Base-by-base conservation (phyloP, 768 basidiomycete genomes). In the Amanita exitialis region DNA sequence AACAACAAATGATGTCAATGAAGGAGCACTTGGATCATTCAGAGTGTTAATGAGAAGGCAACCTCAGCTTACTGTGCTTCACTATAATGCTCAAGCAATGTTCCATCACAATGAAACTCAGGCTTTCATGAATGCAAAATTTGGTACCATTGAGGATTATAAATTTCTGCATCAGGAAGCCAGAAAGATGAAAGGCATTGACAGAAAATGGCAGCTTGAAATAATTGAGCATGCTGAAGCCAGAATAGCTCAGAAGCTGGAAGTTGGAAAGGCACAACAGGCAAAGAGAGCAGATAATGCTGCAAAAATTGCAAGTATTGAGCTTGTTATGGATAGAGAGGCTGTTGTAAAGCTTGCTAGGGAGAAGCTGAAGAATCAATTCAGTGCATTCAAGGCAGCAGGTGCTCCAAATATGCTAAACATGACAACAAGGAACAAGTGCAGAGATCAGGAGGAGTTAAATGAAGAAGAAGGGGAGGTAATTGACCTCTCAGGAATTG, bases 251-350 rank as follows among this genome's bases (percentile, higher is more conserved):
- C 10, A 37, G 15, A 37, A 37, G 36, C 36, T 15, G 36, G 36
- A n/a, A 16, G 36, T 16, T 15, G 15, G 43, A 53, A 42, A 32
- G 15, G 46, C 25, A 20, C 16, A 34, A 16, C 35, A 44, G 39
- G 36, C 39, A 27, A 54, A 47, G 38, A 27, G 23, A 44, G 21
- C 12, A 45, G 15, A 52, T 34, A 49, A 44, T 32, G 47, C 32
- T 34, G 42, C 30, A n/a, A 16, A 32, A 12, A 37, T 56, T 28
- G 35, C 55, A 3, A 12, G 38, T 12, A 42, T 41, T 15, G 27
- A 41, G 27, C 35, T 56, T 16, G 39, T 54, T 25, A 42, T 57
- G 16, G 44, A 54, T n/a, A 39, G 42, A 27, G 32, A 51, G 18
- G 28, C 36, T 15, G 38, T 51, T 51, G n/a, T 34, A 34, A 32